These are phyloP conservation scores for Debaryomycetaceae sp. DNA, from an alignment of 1,139 yeast species.

Conservation along the genomic window DNA sequence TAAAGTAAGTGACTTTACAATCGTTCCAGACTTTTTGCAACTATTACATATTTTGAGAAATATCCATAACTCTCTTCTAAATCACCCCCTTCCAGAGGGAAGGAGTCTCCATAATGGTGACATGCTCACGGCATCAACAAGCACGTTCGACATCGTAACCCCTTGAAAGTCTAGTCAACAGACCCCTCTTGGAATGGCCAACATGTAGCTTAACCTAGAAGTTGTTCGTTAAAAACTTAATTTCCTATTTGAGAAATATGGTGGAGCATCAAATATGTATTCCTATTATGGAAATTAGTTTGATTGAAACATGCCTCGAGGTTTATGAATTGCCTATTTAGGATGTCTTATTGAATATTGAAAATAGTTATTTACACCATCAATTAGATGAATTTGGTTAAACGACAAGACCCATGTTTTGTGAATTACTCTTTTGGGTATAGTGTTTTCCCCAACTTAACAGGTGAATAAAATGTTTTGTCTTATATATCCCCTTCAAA, in stretches of 20 bases:
- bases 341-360: not conserved
- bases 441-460: constrained; percentile 1
- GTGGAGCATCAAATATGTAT: not conserved
- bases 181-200: too few species aligned
- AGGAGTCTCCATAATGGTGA: not conserved
- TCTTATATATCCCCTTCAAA: constrained; percentile 2
- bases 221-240: not conserved
- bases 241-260: constrained; percentile 2
- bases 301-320: not conserved
- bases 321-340: constrained; percentile 2
- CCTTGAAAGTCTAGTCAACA: too few species aligned
- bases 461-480: not conserved
- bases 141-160: not conserved
- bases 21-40: too few species aligned
- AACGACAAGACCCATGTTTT: not conserved
- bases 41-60: not conserved
- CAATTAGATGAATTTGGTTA: constrained; percentile 1
- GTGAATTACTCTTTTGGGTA: constrained; percentile 2
- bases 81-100: not conserved
- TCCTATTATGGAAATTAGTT: constrained; percentile 1
- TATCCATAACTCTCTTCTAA: not conserved
- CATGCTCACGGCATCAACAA: not conserved
- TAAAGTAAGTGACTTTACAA: too few species aligned
- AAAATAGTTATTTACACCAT: not conserved
- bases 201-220: too few species aligned